These are phyloP conservation scores for Bisporella sp. DNA, from an alignment of 2,329 filamentous ascomycete species.

Conservation along the genomic window DNA sequence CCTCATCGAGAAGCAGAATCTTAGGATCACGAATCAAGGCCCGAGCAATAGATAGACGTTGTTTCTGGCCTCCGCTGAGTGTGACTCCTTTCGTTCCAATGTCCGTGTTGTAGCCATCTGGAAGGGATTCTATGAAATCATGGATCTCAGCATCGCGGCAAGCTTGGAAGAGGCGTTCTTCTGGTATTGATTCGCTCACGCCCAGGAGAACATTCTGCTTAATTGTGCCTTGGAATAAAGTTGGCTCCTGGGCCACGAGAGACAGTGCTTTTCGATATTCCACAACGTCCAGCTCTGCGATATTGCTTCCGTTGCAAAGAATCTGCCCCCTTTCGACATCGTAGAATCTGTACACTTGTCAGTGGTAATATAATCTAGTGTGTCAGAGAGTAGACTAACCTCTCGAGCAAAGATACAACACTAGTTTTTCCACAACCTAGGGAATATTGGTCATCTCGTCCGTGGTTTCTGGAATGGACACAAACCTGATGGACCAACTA, in stretches of 20 bases:
- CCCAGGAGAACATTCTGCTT: conserved; percentile 65
- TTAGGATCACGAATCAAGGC: conserved; percentile 44
- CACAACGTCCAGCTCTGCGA: conserved; percentile 50
- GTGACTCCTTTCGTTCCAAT: conserved; percentile 39
- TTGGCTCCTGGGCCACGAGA: conserved; percentile 69
- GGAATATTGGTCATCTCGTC: not conserved
- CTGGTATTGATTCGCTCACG: conserved; percentile 35
- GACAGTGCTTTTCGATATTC: conserved; percentile 57
- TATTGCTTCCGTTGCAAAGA: conserved; percentile 53
- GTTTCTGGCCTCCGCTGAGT: conserved; percentile 48
- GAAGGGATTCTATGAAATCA: conserved; percentile 44
- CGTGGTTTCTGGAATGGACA: not conserved
- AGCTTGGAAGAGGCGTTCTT: conserved; percentile 37
- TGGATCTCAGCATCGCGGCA: conserved; percentile 45
- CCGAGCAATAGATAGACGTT: conserved; percentile 47
- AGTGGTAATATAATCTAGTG: not conserved
- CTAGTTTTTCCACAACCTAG: conserved; percentile 62
- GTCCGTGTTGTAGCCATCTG: conserved; percentile 42
- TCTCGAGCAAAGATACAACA: conserved; percentile 57
- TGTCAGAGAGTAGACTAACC: conserved; percentile 20
- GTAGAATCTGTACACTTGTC: conserved; percentile 50
- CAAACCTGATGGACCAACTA: conserved; percentile 59
- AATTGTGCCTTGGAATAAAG: conserved; percentile 54
- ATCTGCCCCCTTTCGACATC: conserved; percentile 58
- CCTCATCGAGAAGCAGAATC: conserved; percentile 51